phyloP scores from a whole-genome alignment of 1,284 basidiomycete species.

The Hypsizygus ulmarius region DNA sequence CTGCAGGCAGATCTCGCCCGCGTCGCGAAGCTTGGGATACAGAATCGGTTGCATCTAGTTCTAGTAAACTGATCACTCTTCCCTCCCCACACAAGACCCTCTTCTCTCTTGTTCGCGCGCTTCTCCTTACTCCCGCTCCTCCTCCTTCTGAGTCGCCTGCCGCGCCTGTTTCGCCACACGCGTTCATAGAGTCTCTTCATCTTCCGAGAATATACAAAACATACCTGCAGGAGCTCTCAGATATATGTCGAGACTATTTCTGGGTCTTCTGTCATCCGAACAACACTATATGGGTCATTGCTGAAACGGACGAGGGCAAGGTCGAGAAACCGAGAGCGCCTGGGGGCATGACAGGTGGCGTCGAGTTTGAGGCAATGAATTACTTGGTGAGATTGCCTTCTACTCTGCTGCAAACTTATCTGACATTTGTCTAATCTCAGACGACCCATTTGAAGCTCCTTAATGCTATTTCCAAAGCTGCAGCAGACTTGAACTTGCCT shows the following conservation, averaged over 20 bases:
- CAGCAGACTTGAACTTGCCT: conserved; percentile 61
- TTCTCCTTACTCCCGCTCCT: conserved; percentile 75
- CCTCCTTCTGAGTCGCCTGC: conserved; percentile 66
- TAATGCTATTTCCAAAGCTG: conserved; percentile 69
- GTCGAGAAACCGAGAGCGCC: conserved; percentile 93
- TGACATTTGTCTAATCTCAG: conserved; percentile 40
- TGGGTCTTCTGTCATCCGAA: conserved; percentile 98
- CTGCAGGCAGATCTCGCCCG: conserved; percentile 27
- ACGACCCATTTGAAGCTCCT: conserved; percentile 82
- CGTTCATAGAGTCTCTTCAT: conserved; percentile 86
- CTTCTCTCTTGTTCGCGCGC: conserved; percentile 66
- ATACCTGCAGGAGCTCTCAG: conserved; percentile 86
- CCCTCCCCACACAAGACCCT: conserved; percentile 70
- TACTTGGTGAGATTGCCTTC: conserved; percentile 70
- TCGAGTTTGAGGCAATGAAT: conserved; percentile 95
- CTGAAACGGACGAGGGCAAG: conserved; percentile 76
- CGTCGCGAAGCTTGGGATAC: conserved; percentile 59
- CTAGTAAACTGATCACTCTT: conserved; percentile 53
- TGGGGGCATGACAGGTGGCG: conserved; percentile 97
- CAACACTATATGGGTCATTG: conserved; percentile 86
- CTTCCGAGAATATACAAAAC: conserved; percentile 85
- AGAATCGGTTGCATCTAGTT: conserved; percentile 32
- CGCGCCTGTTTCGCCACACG: conserved; percentile 71
- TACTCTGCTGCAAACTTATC: background rate
- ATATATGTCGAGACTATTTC: conserved; percentile 94